phyloP scores from a whole-genome alignment of 306 rosid genomes.

The Rubus parviflorus region DNA sequence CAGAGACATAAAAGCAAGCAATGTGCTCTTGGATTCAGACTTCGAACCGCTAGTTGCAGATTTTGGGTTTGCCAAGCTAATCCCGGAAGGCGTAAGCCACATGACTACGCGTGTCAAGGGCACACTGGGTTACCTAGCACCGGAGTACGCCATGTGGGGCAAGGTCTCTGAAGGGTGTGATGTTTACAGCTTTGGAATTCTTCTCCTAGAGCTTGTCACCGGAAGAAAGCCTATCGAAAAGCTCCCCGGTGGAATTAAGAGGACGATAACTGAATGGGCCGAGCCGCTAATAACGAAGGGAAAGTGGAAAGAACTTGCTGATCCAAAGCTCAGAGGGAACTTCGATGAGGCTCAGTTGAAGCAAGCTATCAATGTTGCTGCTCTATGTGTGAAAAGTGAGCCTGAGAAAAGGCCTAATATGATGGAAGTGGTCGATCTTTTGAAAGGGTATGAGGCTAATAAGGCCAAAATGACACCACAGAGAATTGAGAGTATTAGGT shows the following conservation, averaged over 20 bases:
- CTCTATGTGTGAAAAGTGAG: conserved; percentile 64
- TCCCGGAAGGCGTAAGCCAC: conserved; percentile 91
- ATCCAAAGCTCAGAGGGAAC: conserved; percentile 64
- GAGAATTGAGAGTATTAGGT: conserved; percentile 52
- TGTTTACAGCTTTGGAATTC: conserved; percentile 79
- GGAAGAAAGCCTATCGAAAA: conserved; percentile 89
- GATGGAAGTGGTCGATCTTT: conserved; percentile 61
- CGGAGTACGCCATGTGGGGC: conserved; percentile 97
- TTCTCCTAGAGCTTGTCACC: conserved; percentile 62
- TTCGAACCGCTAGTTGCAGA: conserved; percentile 81
- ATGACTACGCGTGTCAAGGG: conserved; percentile 91
- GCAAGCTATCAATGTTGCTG: conserved; percentile 58
- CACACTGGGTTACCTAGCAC: conserved; percentile 83
- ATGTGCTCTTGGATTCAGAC: conserved; percentile 70
- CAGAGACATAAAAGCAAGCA: conserved; percentile 85
- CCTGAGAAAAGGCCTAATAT: conserved; percentile 65
- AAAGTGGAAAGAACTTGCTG: conserved; percentile 56
- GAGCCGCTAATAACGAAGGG: conserved; percentile 60
- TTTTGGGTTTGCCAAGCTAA: conserved; percentile 89
- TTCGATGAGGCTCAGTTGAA: conserved; percentile 61
- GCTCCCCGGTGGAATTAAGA: conserved; percentile 71
- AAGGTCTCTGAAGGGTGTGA: conserved; percentile 89
- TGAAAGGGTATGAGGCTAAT: conserved; percentile 51
- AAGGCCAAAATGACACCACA: conserved; percentile 24
- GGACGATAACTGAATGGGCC: conserved; percentile 78